phyloP scores from a whole-genome alignment of 2,329 filamentous ascomycete species.

The Fusarium buharicum region DNA sequence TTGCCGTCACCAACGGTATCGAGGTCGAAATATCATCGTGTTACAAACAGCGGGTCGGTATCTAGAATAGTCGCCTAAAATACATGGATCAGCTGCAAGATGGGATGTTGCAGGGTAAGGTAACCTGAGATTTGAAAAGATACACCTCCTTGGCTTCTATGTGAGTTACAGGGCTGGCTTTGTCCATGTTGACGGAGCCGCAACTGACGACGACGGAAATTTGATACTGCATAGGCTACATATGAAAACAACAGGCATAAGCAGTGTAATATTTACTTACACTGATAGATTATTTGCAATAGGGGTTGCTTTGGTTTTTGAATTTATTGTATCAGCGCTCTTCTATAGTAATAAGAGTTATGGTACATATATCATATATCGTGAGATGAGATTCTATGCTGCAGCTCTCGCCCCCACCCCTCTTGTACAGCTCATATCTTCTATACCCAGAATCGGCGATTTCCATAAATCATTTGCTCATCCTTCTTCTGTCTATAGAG shows the following conservation, averaged over 20 bases:
- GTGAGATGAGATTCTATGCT: slow-evolving; percentile 43
- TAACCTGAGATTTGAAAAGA: slow-evolving; percentile 38
- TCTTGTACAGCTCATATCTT: slow-evolving; percentile 15
- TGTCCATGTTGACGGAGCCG: slow-evolving; percentile 1
- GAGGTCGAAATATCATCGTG: slow-evolving; percentile 8
- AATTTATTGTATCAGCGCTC: neutral
- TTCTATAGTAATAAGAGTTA: slow-evolving; percentile 12
- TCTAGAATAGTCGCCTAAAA: slow-evolving; percentile 3
- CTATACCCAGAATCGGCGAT: slow-evolving; percentile 19
- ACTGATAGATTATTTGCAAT: neutral
- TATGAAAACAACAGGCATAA: neutral
- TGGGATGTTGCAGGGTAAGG: slow-evolving; percentile 41
- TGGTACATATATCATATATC: slow-evolving; percentile 22
- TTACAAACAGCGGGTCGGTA: slow-evolving; percentile 29
- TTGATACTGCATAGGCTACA: neutral
- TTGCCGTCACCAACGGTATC: slow-evolving; percentile 28
- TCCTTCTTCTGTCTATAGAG: slow-evolving; percentile 9
- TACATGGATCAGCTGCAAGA: slow-evolving; percentile 17
- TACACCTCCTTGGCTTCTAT: slow-evolving; percentile 3
- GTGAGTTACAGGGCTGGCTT: neutral
- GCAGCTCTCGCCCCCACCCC: slow-evolving; percentile 2
- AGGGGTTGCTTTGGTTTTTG: neutral
- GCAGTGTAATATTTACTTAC: slow-evolving; percentile 1
- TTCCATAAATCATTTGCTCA: slow-evolving; percentile 12
- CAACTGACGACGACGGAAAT: slow-evolving; percentile 3